Evolutionary conservation across 2,329 filamentous ascomycete species (phyloP).

Genomic region (Diaporthe sp.): DNA sequence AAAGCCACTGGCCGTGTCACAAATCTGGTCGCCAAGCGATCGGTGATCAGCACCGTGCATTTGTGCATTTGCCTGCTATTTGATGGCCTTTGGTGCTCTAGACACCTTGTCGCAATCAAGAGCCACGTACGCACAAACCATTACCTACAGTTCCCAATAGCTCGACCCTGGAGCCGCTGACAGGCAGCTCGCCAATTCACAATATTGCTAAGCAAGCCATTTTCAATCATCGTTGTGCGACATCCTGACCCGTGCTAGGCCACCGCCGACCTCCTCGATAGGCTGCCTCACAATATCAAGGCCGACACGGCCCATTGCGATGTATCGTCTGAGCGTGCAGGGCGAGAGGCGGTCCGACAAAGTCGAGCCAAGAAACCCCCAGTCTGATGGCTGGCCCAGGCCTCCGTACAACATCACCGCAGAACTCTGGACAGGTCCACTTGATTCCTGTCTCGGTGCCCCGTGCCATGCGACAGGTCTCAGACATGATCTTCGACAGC

Average conservation of each 20-base stretch:
- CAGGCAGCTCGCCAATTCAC: not conserved
- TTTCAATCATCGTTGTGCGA: not conserved
- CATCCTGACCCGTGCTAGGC: not conserved
- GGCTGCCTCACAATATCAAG: not conserved
- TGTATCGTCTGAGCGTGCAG: not conserved
- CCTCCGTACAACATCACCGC: not conserved
- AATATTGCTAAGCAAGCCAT: not conserved
- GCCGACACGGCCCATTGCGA: not conserved
- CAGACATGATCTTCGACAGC: slow-evolving; percentile 33
- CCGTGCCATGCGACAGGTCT: slow-evolving; percentile 26
- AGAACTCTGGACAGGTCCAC: not conserved
- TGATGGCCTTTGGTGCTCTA: not conserved
- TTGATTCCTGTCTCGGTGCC: slow-evolving; percentile 13
- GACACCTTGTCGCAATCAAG: not conserved
- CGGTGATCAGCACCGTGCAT: not conserved
- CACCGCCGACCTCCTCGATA: not conserved
- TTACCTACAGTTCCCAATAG: too few species aligned
- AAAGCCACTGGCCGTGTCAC: not conserved
- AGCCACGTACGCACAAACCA: not conserved
- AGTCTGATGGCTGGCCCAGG: not conserved
- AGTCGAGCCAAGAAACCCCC: not conserved
- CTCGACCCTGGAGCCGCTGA: too few species aligned
- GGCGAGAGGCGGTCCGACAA: not conserved
- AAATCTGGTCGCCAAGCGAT: not conserved
- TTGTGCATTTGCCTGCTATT: not conserved